Conservation (phyloP, 1,284 basidiomycete species). For the Leccinum pallidistipes region DNA sequence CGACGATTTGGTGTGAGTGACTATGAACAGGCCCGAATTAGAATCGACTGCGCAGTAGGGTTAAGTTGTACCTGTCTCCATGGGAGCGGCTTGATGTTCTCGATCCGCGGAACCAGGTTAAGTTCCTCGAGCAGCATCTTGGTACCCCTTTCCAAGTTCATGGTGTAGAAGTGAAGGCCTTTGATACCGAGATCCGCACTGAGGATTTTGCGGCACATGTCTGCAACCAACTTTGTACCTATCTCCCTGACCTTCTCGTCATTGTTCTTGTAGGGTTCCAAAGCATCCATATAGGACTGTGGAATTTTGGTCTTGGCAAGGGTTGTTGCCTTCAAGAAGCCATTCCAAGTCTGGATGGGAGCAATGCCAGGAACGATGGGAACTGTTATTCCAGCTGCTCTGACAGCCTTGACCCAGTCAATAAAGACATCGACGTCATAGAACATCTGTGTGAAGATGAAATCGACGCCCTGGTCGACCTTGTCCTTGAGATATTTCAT, state of each 20-base stretch:
- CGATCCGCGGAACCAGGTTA: constrained; percentile 79
- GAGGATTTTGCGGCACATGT: constrained; percentile 84
- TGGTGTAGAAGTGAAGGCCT: constrained; percentile 95
- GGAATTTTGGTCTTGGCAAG: constrained; percentile 88
- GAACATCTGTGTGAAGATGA: constrained; percentile 97
- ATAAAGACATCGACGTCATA: constrained; percentile 89
- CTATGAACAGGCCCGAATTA: constrained; percentile 37
- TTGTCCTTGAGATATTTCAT: constrained; percentile 88
- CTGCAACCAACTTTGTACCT: constrained; percentile 85
- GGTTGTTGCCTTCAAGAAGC: constrained; percentile 90
- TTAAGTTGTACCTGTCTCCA: constrained; percentile 76
- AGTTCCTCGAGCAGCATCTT: constrained; percentile 90
- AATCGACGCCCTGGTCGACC: constrained; percentile 82
- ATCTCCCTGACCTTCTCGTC: constrained; percentile 89
- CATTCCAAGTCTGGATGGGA: constrained; percentile 98
- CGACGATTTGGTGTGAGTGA: constrained; percentile 88
- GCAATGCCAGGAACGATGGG: constrained; percentile 97
- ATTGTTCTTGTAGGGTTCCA: constrained; percentile 90
- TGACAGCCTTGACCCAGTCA: constrained; percentile 80
- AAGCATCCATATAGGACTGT: constrained; percentile 71
- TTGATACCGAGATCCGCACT: constrained; percentile 78
- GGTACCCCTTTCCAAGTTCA: constrained; percentile 97
- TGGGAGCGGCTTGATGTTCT: constrained; percentile 87
- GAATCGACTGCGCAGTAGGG: constrained; percentile 53
- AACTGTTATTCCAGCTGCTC: constrained; percentile 85